Evolutionary conservation across 179 eudicot genomes (phyloP).

Genomic region (Silene noctiflora): DNA sequence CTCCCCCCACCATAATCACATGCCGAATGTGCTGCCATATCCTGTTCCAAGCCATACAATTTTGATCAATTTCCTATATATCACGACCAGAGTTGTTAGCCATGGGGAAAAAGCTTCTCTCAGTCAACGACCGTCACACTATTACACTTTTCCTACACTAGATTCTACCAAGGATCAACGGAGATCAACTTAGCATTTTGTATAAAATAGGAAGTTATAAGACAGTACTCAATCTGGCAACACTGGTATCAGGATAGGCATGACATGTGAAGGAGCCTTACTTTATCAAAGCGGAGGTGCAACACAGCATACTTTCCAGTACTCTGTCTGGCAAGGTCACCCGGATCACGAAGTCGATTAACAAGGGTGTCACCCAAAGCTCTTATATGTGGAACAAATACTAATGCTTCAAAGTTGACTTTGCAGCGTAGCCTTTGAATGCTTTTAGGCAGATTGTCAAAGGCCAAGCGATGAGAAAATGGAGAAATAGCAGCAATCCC

Average conservation of each 20-base stretch:
- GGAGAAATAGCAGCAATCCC: conserved; percentile 53
- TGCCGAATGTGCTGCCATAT: conserved; percentile 99
- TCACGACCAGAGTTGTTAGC: neutral
- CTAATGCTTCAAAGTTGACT: conserved; percentile 49
- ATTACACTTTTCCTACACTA: neutral
- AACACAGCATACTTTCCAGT: conserved; percentile 43
- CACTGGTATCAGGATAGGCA: conserved; percentile 1
- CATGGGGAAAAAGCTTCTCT: neutral
- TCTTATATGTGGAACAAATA: conserved; percentile 43
- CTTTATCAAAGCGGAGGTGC: conserved; percentile 55
- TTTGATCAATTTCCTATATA: neutral
- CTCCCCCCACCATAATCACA: conserved; percentile 98
- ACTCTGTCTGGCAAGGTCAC: conserved; percentile 28
- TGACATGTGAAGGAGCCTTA: conserved; percentile 21
- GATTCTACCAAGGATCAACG: neutral
- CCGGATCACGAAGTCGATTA: conserved; percentile 34
- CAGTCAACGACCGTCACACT: neutral
- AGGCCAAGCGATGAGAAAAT: conserved; percentile 49
- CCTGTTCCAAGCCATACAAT: conserved; percentile 45
- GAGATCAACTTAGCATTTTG: neutral
- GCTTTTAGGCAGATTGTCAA: conserved; percentile 45
- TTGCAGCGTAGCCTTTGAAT: conserved; percentile 47
- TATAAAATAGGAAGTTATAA: neutral
- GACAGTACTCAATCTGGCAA: neutral
- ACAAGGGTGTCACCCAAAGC: conserved; percentile 41